These are phyloP conservation scores for Suhomyces emberorum DNA, from an alignment of 805 yeast genomes.

Conservation along the genomic window DNA sequence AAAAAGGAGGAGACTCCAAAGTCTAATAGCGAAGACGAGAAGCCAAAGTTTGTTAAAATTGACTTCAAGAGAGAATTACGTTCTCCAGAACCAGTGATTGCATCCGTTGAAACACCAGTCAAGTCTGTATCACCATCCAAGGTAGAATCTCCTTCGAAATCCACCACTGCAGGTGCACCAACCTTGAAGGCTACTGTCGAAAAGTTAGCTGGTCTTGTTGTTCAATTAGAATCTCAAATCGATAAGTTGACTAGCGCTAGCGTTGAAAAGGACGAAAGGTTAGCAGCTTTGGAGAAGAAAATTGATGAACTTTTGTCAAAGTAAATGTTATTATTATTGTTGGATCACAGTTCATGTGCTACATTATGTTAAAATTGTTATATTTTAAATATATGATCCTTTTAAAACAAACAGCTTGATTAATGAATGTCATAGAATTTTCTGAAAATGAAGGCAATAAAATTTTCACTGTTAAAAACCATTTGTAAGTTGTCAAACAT, in stretches of 20 bases:
- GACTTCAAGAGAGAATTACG: conserved; percentile 13
- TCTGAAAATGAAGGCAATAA: conserved; percentile 66
- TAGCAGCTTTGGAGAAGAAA: conserved; percentile 57
- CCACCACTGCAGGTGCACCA: conserved; percentile 39
- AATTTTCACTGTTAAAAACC: conserved; percentile 61
- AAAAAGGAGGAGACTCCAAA: conserved; percentile 7
- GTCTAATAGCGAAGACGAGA: conserved; percentile 13
- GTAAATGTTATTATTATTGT: no score
- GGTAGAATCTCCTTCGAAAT: conserved; percentile 19
- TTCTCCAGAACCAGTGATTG: conserved; percentile 7
- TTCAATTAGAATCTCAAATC: conserved; percentile 55
- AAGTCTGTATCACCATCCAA: conserved; percentile 10
- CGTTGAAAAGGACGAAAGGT: conserved; percentile 61
- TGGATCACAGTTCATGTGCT: no score
- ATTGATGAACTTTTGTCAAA: conserved; percentile 52
- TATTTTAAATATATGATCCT: no score
- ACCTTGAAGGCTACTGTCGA: conserved; percentile 73
- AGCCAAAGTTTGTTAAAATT: conserved; percentile 9
- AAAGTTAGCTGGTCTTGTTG: conserved; percentile 56
- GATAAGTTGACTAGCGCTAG: conserved; percentile 49
- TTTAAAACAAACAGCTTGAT: no score
- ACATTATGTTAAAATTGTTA: no score
- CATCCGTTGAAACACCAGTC: conserved; percentile 2
- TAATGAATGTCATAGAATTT: conserved; percentile 61
- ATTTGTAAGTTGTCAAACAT: conserved; percentile 64